Percentiles rank a stretch among this genome's conserved stretches.
These are phyloP conservation scores for Termitomyces sp. DNA, from an alignment of 768 basidiomycete species.

Conservation along the genomic window DNA sequence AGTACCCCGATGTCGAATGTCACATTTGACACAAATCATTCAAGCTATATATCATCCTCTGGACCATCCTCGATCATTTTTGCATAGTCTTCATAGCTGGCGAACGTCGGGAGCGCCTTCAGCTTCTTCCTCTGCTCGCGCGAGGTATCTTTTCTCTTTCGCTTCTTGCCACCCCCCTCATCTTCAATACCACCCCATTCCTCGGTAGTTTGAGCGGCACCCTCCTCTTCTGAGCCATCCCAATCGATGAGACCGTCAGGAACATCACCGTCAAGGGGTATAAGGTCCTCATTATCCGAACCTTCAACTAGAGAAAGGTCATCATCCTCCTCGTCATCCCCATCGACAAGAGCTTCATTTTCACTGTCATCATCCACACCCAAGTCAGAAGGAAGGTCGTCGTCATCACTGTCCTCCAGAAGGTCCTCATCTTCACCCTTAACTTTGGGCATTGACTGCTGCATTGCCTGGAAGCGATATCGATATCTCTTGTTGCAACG, in stretches of 20 bases:
- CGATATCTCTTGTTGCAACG: background rate
- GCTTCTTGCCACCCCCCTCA: constrained; percentile 31
- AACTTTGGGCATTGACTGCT: constrained; percentile 71
- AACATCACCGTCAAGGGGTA: constrained; percentile 50
- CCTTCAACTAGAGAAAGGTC: constrained; percentile 53
- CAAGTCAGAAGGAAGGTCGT: constrained; percentile 23
- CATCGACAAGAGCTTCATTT: constrained; percentile 13
- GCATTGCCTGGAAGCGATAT: constrained; percentile 63
- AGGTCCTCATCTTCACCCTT: constrained; percentile 42
- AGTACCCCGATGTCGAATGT: background rate
- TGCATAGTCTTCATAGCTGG: constrained; percentile 83
- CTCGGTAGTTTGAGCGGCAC: constrained; percentile 31
- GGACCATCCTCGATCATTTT: constrained; percentile 76
- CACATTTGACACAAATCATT: background rate
- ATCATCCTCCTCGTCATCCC: constrained; percentile 33
- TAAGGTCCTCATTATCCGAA: constrained; percentile 68
- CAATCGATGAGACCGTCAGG: constrained; percentile 56
- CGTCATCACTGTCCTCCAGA: constrained; percentile 25
- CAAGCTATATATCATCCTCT: constrained; percentile 51
- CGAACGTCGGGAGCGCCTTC: constrained; percentile 70
- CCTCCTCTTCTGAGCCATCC: constrained; percentile 46
- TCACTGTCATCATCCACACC: constrained; percentile 26
- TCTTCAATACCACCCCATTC: constrained; percentile 51
- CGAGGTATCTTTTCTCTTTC: constrained; percentile 35
- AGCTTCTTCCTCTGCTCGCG: constrained; percentile 61